These are phyloP conservation scores for Escallonia rubra DNA, from an alignment of 129 eudicot species.

Conservation along the genomic window DNA sequence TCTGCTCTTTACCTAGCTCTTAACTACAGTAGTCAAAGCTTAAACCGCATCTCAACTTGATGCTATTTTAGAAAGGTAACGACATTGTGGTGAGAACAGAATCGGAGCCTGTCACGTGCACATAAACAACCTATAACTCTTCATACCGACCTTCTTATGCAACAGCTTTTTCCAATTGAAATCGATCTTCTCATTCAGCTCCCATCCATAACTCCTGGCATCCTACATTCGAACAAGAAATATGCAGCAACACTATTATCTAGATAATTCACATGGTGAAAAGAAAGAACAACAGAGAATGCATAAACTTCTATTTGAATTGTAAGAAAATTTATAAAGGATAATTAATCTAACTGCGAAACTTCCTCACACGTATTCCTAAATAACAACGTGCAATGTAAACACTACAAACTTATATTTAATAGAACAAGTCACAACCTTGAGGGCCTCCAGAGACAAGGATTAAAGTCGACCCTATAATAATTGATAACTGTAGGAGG, in stretches of 20 bases:
- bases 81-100: not conserved
- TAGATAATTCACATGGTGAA: not conserved
- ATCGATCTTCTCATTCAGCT: slow-evolving; percentile 80
- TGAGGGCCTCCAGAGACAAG: too few relatives aligned
- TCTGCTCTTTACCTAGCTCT: not conserved
- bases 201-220: slow-evolving; percentile 88
- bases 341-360: not conserved
- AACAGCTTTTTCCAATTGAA: slow-evolving; percentile 95
- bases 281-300: not conserved
- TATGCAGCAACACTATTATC: not conserved
- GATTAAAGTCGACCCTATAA: too few relatives aligned
- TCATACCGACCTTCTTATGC: slow-evolving; percentile 72
- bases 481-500: too few relatives aligned
- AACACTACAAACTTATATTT: not conserved
- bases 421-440: not conserved
- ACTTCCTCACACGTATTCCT: not conserved
- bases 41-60: not conserved
- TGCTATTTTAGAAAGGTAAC: not conserved
- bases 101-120: not conserved
- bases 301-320: not conserved
- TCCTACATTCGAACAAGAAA: slow-evolving; percentile 46
- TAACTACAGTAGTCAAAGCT: not conserved
- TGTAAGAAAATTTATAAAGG: not conserved
- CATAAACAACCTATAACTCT: not conserved
- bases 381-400: not conserved